Evolutionary conservation across 345 rosid genomes (phyloP).

Genomic region (Citrus trifoliata): DNA sequence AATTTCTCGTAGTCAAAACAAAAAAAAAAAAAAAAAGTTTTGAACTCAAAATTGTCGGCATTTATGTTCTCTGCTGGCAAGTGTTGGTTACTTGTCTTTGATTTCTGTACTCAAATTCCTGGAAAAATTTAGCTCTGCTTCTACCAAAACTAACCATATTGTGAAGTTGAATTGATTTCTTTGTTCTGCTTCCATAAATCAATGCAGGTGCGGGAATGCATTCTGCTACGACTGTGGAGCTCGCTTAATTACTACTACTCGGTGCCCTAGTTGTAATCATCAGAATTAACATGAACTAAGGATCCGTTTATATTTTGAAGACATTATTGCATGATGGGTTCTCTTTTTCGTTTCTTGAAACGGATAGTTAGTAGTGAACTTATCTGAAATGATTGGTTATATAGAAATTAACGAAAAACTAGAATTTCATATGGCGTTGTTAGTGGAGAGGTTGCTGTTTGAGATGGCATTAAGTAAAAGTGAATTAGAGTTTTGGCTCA

Average conservation of each 20-base stretch:
- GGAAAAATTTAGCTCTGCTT: neutral
- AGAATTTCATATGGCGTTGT: neutral
- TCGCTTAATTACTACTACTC: neutral
- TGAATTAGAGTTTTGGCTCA: too few species aligned
- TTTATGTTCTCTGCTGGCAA: neutral
- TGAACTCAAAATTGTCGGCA: neutral
- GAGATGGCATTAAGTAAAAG: too few species aligned
- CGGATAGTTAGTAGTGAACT: too few species aligned
- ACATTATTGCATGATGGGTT: too few species aligned
- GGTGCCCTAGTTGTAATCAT: neutral
- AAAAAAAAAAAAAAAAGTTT: too few species aligned
- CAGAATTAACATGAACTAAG: neutral
- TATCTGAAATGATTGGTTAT: neutral
- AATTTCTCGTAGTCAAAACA: too few species aligned
- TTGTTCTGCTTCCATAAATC: neutral
- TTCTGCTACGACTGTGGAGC: constrained; percentile 22
- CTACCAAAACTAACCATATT: neutral
- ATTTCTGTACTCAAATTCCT: neutral
- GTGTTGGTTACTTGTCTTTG: neutral
- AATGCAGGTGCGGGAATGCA: constrained; percentile 20
- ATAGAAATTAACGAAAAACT: neutral
- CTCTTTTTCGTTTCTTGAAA: neutral
- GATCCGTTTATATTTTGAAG: neutral
- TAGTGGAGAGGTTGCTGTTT: too few species aligned
- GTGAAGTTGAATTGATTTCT: neutral